Evolutionary conservation across 2,329 filamentous ascomycete genomes (phyloP).

Genomic region (Dactylonectria estremocensis): DNA sequence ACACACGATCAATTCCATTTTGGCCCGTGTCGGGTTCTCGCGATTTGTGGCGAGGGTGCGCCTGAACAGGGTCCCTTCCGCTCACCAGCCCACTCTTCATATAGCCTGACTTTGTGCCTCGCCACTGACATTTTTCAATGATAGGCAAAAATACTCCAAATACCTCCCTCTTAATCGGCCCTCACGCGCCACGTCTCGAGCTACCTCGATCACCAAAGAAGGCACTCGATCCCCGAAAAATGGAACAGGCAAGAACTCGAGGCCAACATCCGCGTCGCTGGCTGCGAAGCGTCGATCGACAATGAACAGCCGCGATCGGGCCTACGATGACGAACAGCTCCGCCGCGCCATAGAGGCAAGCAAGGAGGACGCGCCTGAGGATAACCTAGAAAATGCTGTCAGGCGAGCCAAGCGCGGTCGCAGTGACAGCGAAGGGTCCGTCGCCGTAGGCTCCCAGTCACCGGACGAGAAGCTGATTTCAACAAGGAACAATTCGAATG

Average conservation of each 20-base stretch:
- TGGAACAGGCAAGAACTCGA: constrained; percentile 70
- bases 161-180: constrained; percentile 73
- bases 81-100: constrained; percentile 5
- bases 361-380: constrained; percentile 79
- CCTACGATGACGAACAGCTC: constrained; percentile 94
- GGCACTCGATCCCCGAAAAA: constrained; percentile 74
- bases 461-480: constrained; percentile 42
- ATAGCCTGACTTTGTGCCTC: constrained; percentile 49
- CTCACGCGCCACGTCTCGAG: constrained; percentile 72
- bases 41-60: neutral
- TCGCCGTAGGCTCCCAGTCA: constrained; percentile 48
- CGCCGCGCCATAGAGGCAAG: constrained; percentile 94
- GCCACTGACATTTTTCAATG: constrained; percentile 49
- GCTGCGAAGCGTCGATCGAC: constrained; percentile 88
- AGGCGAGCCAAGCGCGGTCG: constrained; percentile 86
- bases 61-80: constrained; percentile 10
- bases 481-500: constrained; percentile 76
- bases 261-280: constrained; percentile 65
- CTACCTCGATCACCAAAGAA: constrained; percentile 70
- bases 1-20: neutral
- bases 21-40: neutral
- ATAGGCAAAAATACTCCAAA: constrained; percentile 76
- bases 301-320: constrained; percentile 96
- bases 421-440: constrained; percentile 96
- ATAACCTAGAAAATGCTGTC: constrained; percentile 65